A percentile compares a stretch with the other conserved stretches of the same genome.
Conservation (phyloP, 2,329 filamentous ascomycete species). For the Chaetomium strumarium region DNA sequence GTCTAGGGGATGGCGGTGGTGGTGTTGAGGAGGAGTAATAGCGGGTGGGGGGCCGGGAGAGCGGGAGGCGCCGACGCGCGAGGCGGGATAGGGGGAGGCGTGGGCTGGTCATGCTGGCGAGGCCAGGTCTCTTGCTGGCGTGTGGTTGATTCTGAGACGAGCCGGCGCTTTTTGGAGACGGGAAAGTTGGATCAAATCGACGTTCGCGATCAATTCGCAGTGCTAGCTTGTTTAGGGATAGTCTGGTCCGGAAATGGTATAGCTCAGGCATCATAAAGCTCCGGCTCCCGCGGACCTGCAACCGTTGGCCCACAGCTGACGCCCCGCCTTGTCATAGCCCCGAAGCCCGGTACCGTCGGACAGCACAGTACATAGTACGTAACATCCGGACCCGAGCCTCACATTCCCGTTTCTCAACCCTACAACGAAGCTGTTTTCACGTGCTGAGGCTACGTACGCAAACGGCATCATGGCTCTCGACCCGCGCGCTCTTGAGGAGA, state of each 20-base stretch:
- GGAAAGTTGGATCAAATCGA: not conserved
- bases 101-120: not conserved
- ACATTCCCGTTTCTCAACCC: not conserved
- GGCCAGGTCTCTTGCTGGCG: not conserved
- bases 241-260: not conserved
- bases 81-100: constrained; percentile 5
- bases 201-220: not conserved
- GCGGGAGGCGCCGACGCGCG: not conserved
- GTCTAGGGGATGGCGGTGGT: not conserved
- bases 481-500: constrained; percentile 25
- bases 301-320: constrained; percentile 2
- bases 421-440: not conserved
- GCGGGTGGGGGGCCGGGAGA: not conserved
- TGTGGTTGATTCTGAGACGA: not conserved
- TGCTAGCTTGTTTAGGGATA: not conserved
- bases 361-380: not conserved
- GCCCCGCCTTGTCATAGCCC: constrained; percentile 8
- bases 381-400: not conserved
- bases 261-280: constrained; percentile 12
- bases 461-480: constrained; percentile 24
- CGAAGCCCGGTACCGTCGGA: not conserved
- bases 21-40: constrained; percentile 5
- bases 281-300: constrained; percentile 4
- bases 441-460: not conserved
- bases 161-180: not conserved